phyloP scores from a whole-genome alignment of 352 stramenopile genomes.

The Pythium sukuiense region DNA sequence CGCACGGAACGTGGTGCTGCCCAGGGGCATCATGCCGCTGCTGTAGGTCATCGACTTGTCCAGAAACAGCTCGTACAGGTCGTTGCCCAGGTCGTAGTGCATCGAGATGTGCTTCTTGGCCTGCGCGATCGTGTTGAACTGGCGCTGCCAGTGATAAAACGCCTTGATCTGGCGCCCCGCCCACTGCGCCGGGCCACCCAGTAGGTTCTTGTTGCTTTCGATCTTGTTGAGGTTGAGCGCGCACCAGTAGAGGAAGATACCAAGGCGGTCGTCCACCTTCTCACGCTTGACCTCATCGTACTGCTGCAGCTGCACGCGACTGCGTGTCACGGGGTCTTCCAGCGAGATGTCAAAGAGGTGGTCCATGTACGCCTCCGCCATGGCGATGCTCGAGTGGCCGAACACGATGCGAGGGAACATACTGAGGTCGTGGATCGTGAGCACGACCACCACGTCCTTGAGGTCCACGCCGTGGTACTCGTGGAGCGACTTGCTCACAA shows the following conservation, averaged over 20 bases:
- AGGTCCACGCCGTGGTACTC: slow-evolving; percentile 27
- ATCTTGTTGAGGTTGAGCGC: slow-evolving; percentile 31
- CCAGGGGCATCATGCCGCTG: slow-evolving; percentile 29
- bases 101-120: slow-evolving; percentile 34
- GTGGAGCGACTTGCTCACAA: slow-evolving; percentile 31
- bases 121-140: slow-evolving; percentile 34
- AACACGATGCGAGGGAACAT: slow-evolving; percentile 32
- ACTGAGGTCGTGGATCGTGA: slow-evolving; percentile 26
- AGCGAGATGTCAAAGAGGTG: slow-evolving; percentile 28
- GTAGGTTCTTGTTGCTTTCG: slow-evolving; percentile 30
- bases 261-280: slow-evolving; percentile 27
- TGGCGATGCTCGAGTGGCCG: slow-evolving; percentile 31
- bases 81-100: slow-evolving; percentile 38
- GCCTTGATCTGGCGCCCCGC: slow-evolving; percentile 26
- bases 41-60: slow-evolving; percentile 39
- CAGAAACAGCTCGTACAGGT: slow-evolving; percentile 34
- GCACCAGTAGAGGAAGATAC: slow-evolving; percentile 30
- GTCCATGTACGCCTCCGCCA: slow-evolving; percentile 30
- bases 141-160: slow-evolving; percentile 29
- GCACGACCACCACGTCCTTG: slow-evolving; percentile 20
- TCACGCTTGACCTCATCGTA: slow-evolving; percentile 3
- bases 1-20: slow-evolving; percentile 5
- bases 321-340: slow-evolving; percentile 20
- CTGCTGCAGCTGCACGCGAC: slow-evolving; percentile 17
- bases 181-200: slow-evolving; percentile 25